Evolutionary conservation across 139 green algal species (phyloP), one percentile per base, ranked within the genome.

Genomic region (Chlamydomonas urium): DNA sequence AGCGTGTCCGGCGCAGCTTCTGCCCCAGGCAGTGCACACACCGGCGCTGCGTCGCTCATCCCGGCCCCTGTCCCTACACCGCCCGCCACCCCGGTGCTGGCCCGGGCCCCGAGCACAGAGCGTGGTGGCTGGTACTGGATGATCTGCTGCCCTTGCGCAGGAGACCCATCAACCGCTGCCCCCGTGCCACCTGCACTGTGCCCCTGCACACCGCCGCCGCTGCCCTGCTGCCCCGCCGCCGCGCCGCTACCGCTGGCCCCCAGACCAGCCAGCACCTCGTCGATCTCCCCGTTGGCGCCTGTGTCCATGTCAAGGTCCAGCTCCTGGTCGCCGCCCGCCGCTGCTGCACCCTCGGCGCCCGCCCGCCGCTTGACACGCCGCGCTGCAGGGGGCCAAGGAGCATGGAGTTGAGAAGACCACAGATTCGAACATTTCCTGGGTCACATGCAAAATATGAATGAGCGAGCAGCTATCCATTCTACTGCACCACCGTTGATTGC

Each of bases 71-170:
- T 17, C 14, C 42, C 42, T 17, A 10, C 42, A 17, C 42, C 42
- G 42, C 42, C 42, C 14, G 14, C 42, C 14, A 10, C 42, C 42
- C 42, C 42, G 42, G 14, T 53, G 42, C 42, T 17, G 42, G 14
- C 42, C 42, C 42, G 10, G 42, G 14, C 42, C 14, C 42, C 42
- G 14, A 10, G 17, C n/a, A n/a, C n/a, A n/a, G n/a, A n/a, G n/a
- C n/a, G n/a, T 8, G 24, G 56, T 6, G 32, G 32, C 5, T 67
- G 60, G 33, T 67, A 67, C 60, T 67, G 60, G 6, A 67, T 26
- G 60, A 67, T 67, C 60, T 67, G 60, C 32, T 62, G 53, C 53
- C 24, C 14, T 53, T 10, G 42, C 42, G 14, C 14, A n/a, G 42
- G 42, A n/a, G 42, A 53, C 42, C 42, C 14, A 10, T 17, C 42